Evolutionary conservation across 805 yeast genomes (phyloP).

Genomic region (Wickerhamiella parazyma): DNA sequence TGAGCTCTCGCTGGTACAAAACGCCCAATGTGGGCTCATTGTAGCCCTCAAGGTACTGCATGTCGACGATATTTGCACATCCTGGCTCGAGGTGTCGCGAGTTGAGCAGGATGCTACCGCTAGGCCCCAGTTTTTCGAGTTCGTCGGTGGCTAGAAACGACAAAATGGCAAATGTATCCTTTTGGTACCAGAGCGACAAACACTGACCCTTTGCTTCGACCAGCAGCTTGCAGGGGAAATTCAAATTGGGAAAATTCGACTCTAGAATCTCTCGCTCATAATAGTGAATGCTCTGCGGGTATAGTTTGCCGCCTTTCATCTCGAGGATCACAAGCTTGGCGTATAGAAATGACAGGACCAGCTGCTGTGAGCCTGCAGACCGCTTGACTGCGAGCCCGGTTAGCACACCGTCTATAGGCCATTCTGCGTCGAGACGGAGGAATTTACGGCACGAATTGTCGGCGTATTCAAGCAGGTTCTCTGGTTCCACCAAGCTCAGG

Average conservation of each 20-base stretch:
- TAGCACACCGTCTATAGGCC: slow-evolving; percentile 55
- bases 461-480: slow-evolving; percentile 22
- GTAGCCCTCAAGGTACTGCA: slow-evolving; percentile 59
- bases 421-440: slow-evolving; percentile 44
- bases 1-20: slow-evolving; percentile 41
- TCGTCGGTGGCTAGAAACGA: background rate
- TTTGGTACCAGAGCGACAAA: slow-evolving; percentile 41
- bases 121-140: slow-evolving; percentile 22
- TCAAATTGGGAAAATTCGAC: slow-evolving; percentile 21
- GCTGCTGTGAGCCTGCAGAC: slow-evolving; percentile 34
- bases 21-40: slow-evolving; percentile 73
- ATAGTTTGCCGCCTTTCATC: slow-evolving; percentile 51
- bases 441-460: slow-evolving; percentile 14
- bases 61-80: slow-evolving; percentile 51
- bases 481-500: background rate
- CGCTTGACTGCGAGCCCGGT: slow-evolving; percentile 34
- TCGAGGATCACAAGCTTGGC: slow-evolving; percentile 68
- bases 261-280: slow-evolving; percentile 54
- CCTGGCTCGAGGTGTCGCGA: slow-evolving; percentile 43
- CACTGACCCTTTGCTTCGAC: slow-evolving; percentile 45
- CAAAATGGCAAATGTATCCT: slow-evolving; percentile 53
- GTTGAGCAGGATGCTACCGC: slow-evolving; percentile 45
- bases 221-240: slow-evolving; percentile 33
- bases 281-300: slow-evolving; percentile 69
- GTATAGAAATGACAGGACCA: slow-evolving; percentile 50